Conservation (phyloP, 1,284 basidiomycete genomes). For the Athelia psychrophila region DNA sequence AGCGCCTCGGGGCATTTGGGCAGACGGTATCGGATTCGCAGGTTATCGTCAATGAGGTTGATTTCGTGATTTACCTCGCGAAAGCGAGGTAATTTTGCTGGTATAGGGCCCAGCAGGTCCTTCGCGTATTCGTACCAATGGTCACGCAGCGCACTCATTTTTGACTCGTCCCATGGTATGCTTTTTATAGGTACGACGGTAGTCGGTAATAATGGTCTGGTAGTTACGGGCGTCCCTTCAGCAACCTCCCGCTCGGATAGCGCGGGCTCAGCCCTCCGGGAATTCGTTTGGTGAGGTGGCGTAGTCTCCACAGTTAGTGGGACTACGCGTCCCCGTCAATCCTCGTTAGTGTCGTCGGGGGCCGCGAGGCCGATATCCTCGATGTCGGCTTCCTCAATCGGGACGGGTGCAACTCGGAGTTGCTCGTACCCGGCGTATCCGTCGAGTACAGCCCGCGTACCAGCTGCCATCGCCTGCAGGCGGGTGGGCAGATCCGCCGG, state of each 20-base stretch:
- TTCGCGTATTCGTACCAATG: slow-evolving; percentile 15
- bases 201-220: neutral
- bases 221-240: neutral
- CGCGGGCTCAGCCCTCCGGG: neutral
- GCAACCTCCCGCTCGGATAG: too few relatives aligned
- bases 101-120: slow-evolving; percentile 19
- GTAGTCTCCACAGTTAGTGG: neutral
- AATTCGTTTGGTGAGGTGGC: neutral
- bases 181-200: neutral
- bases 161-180: too few relatives aligned
- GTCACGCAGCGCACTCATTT: slow-evolving; percentile 11
- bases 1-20: slow-evolving; percentile 24
- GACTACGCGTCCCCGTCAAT: neutral
- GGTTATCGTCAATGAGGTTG: slow-evolving; percentile 21
- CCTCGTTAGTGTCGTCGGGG: neutral
- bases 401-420: too few relatives aligned
- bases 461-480: too few relatives aligned
- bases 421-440: too few relatives aligned
- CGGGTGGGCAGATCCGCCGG: neutral
- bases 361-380: neutral
- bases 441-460: too few relatives aligned
- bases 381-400: neutral
- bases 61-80: slow-evolving; percentile 29
- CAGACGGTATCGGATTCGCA: slow-evolving; percentile 20
- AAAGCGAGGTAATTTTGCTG: slow-evolving; percentile 20